phyloP scores from a whole-genome alignment of 2,329 filamentous ascomycete species.

The Paraphoma sp. region DNA sequence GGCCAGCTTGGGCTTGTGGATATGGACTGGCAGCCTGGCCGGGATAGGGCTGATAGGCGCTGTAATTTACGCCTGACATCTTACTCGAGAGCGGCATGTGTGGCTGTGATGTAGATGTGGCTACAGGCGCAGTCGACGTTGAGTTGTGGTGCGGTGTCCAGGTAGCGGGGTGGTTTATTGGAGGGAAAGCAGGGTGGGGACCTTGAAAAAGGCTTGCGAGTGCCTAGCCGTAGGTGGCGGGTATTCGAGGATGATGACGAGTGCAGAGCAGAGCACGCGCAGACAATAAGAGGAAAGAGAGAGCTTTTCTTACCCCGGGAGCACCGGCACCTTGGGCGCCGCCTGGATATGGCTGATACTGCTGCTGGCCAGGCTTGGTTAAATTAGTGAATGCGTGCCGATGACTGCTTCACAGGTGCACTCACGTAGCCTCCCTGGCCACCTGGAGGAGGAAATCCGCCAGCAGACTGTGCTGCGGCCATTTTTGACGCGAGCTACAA shows the following conservation, averaged over 20 bases:
- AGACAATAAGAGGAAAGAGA: conserved; percentile 24
- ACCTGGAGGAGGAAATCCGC: conserved; percentile 45
- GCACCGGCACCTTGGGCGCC: conserved; percentile 54
- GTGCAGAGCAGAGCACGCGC: conserved; percentile 31
- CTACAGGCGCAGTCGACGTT: neutral
- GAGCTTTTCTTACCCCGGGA: conserved; percentile 43
- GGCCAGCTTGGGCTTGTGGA: conserved; percentile 18
- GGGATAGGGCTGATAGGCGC: conserved; percentile 37
- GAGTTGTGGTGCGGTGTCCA: conserved; percentile 8
- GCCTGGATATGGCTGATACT: conserved; percentile 65
- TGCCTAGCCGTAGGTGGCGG: conserved; percentile 29
- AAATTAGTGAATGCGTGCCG: conserved; percentile 29
- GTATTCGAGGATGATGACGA: conserved; percentile 38
- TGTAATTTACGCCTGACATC: conserved; percentile 36
- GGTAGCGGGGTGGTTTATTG: conserved; percentile 21
- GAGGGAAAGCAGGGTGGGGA: conserved; percentile 35
- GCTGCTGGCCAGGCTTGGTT: conserved; percentile 52
- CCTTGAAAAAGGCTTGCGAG: conserved; percentile 18
- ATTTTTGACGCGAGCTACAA: conserved; percentile 55
- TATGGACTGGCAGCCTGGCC: conserved; percentile 37
- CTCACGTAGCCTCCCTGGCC: conserved; percentile 61
- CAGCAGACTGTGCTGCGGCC: conserved; percentile 49
- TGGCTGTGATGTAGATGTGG: conserved; percentile 25
- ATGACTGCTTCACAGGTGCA: conserved; percentile 25
- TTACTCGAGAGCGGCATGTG: conserved; percentile 36